These are phyloP conservation scores for Sporothrix pseudoabietina DNA, from an alignment of 2,329 filamentous ascomycete genomes.

Conservation along the genomic window DNA sequence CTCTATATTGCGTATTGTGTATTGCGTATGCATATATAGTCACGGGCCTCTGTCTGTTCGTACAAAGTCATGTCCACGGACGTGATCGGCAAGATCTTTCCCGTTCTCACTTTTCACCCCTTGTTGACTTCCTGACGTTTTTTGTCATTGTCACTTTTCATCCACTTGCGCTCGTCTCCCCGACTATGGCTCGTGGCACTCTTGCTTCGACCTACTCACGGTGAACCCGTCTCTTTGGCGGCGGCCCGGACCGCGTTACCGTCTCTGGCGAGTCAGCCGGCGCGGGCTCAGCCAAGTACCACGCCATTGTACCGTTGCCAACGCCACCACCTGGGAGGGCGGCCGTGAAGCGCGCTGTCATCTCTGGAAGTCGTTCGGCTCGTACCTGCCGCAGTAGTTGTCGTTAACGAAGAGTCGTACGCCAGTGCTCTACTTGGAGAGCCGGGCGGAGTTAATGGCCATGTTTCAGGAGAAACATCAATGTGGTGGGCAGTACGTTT, in stretches of 20 bases:
- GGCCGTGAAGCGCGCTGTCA: constrained; percentile 47
- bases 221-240: constrained; percentile 49
- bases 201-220: neutral
- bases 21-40: too few species aligned
- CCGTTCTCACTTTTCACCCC: neutral
- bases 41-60: too few species aligned
- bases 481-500: too few species aligned
- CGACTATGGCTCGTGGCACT: neutral
- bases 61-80: too few species aligned
- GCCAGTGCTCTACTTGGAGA: too few species aligned
- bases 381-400: neutral
- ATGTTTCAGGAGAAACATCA: too few species aligned
- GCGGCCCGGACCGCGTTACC: constrained; percentile 54
- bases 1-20: too few species aligned
- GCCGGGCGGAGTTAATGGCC: too few species aligned
- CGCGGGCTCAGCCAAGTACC: constrained; percentile 52
- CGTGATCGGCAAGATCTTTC: too few species aligned
- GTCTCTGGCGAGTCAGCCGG: constrained; percentile 60
- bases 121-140: neutral
- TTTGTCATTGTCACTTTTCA: neutral
- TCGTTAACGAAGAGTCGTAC: too few species aligned
- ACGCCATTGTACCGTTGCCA: constrained; percentile 38
- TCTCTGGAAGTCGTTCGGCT: constrained; percentile 41
- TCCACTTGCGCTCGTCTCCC: neutral
- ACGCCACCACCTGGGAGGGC: constrained; percentile 50